A percentile compares a stretch with the other conserved stretches of the same genome.
These are phyloP conservation scores for Aspergillus sp. DNA, from an alignment of 2,329 filamentous ascomycete genomes.

Conservation along the genomic window DNA sequence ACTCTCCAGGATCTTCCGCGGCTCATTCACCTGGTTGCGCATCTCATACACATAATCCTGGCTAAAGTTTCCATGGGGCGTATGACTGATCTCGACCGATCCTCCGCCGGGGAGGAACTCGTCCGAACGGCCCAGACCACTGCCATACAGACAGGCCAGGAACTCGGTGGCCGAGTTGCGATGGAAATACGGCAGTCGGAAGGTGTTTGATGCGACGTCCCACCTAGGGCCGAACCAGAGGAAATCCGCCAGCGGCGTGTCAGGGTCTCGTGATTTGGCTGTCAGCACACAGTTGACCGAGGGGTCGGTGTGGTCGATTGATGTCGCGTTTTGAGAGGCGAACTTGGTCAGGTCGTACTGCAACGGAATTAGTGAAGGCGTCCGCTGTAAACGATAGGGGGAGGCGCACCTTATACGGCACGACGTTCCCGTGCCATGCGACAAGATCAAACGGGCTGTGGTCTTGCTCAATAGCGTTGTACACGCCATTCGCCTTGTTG, in stretches of 20 bases:
- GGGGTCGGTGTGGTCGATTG: conserved; percentile 65
- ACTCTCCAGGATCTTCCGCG: conserved; percentile 44
- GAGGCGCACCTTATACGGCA: conserved; percentile 49
- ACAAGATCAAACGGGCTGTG: conserved; percentile 68
- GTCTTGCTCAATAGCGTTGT: conserved; percentile 57
- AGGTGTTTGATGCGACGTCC: conserved; percentile 68
- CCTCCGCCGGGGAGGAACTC: conserved; percentile 28
- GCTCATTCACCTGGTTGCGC: conserved; percentile 43
- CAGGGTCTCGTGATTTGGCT: conserved; percentile 52
- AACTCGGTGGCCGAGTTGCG: conserved; percentile 67
- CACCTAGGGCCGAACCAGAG: conserved; percentile 72
- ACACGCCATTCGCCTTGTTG: conserved; percentile 58
- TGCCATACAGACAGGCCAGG: conserved; percentile 30
- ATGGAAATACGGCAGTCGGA: conserved; percentile 72
- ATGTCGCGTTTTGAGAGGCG: conserved; percentile 56
- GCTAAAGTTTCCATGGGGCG: conserved; percentile 36
- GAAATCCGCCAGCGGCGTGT: conserved; percentile 64
- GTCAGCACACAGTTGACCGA: conserved; percentile 63
- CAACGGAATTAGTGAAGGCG: neutral
- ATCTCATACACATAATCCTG: conserved; percentile 48
- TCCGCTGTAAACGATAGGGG: neutral
- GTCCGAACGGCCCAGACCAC: conserved; percentile 26
- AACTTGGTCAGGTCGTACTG: conserved; percentile 57
- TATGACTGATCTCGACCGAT: conserved; percentile 27
- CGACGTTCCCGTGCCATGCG: conserved; percentile 66